A percentile compares a stretch with the other conserved stretches of the same genome.
Conservation (phyloP, 495 filamentous ascomycete species). For the Penicillium cosmopolitanum region DNA sequence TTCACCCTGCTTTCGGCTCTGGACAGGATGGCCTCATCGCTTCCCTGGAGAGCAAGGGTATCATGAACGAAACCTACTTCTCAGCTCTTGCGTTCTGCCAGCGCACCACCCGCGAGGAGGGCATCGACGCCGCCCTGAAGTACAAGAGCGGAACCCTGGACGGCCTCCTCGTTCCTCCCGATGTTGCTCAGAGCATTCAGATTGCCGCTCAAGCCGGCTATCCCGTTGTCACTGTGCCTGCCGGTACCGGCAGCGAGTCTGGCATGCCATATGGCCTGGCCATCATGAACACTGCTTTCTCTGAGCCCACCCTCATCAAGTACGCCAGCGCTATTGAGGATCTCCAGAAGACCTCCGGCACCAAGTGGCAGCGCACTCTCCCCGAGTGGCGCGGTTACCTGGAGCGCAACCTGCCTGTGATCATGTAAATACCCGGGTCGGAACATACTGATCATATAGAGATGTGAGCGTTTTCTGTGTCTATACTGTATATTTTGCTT, state of each 20-base stretch:
- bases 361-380: conserved; percentile 44
- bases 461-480: not conserved
- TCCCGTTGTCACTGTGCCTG: conserved; percentile 71
- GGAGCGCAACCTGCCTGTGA: conserved; percentile 53
- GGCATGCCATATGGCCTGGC: conserved; percentile 74
- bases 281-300: conserved; percentile 67
- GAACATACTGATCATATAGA: not conserved
- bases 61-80: conserved; percentile 67
- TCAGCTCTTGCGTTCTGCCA: conserved; percentile 66
- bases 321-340: conserved; percentile 74
- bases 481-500: conserved; percentile 6
- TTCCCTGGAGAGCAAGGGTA: conserved; percentile 59
- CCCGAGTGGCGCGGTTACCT: conserved; percentile 59
- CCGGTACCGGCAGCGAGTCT: conserved; percentile 51
- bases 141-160: conserved; percentile 53
- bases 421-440: conserved; percentile 23
- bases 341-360: conserved; percentile 46
- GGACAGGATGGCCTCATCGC: conserved; percentile 73
- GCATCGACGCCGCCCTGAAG: conserved; percentile 68
- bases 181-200: conserved; percentile 64
- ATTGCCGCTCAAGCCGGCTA: conserved; percentile 65
- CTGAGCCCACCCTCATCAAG: conserved; percentile 62
- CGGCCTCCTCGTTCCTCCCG: conserved; percentile 67
- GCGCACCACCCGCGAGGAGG: conserved; percentile 59
- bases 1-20: conserved; percentile 66